phyloP scores from a whole-genome alignment of 768 basidiomycete genomes.

The Imleria badia region DNA sequence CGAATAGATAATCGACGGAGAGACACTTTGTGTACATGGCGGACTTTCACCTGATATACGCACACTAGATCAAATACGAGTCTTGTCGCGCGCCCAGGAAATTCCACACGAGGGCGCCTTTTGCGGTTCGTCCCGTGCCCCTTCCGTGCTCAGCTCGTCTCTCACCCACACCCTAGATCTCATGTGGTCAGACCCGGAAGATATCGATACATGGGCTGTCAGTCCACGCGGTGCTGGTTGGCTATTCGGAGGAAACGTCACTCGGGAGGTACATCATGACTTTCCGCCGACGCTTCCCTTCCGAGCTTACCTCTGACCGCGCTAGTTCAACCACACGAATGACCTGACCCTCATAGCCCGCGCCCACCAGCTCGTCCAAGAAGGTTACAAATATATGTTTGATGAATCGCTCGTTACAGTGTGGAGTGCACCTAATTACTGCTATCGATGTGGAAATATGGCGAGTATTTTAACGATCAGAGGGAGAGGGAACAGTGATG shows the following conservation, averaged over 20 bases:
- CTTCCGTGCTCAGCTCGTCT: background rate
- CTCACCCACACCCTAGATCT: conserved; percentile 53
- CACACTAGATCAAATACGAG: conserved; percentile 91
- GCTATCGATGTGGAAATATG: conserved; percentile 83
- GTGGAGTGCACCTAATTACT: conserved; percentile 92
- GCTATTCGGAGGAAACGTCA: conserved; percentile 87
- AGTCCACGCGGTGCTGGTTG: conserved; percentile 96
- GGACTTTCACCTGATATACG: conserved; percentile 95
- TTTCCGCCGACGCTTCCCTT: background rate
- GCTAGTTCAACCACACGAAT: conserved; percentile 91
- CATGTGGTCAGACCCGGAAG: conserved; percentile 98
- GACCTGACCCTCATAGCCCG: conserved; percentile 84
- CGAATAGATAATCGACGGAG: conserved; percentile 86
- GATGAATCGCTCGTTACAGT: conserved; percentile 89
- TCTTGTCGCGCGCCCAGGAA: conserved; percentile 92
- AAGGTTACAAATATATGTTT: conserved; percentile 97
- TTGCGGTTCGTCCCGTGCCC: conserved; percentile 56
- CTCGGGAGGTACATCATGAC: conserved; percentile 60
- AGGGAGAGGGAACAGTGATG: conserved; percentile 47
- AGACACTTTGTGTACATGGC: conserved; percentile 91
- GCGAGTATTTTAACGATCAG: conserved; percentile 87
- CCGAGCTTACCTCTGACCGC: background rate
- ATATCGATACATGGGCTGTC: conserved; percentile 95
- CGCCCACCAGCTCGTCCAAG: conserved; percentile 95
- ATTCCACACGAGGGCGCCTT: conserved; percentile 99